These are phyloP conservation scores for Extremus antarcticus DNA, from an alignment of 495 filamentous ascomycete species.

Conservation along the genomic window DNA sequence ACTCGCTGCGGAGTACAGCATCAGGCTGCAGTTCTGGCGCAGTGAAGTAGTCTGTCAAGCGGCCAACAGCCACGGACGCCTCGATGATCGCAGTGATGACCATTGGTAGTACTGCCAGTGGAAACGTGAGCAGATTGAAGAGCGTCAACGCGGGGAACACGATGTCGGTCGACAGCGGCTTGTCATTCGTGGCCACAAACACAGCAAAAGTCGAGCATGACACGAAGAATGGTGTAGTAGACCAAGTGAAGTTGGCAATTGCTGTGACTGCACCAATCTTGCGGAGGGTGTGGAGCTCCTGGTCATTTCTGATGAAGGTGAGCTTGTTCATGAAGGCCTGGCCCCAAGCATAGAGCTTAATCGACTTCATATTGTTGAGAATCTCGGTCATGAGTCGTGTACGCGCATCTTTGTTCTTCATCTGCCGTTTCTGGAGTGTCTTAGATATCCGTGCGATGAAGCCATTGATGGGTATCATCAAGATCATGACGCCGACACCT, in stretches of 20 bases:
- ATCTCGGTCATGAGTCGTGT: conserved; percentile 95
- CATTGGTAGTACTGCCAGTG: conserved; percentile 89
- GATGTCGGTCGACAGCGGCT: conserved; percentile 81
- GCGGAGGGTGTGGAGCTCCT: conserved; percentile 86
- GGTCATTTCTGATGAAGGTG: conserved; percentile 86
- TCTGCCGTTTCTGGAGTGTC: conserved; percentile 84
- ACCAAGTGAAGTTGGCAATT: conserved; percentile 96
- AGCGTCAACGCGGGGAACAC: conserved; percentile 90
- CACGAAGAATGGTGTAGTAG: conserved; percentile 97
- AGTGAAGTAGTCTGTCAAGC: conserved; percentile 73
- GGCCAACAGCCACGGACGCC: conserved; percentile 79
- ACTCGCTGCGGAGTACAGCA: conserved; percentile 57
- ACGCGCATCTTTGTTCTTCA: conserved; percentile 97
- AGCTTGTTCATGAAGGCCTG: conserved; percentile 95
- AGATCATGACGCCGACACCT: conserved; percentile 89
- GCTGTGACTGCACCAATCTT: conserved; percentile 92
- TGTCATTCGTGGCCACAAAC: conserved; percentile 72
- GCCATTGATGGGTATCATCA: conserved; percentile 97
- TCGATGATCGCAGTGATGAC: conserved; percentile 96
- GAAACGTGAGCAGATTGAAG: conserved; percentile 91
- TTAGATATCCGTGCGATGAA: conserved; percentile 90
- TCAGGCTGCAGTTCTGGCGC: conserved; percentile 86
- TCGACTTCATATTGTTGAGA: conserved; percentile 97
- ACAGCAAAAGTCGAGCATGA: conserved; percentile 95
- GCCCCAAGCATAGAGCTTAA: conserved; percentile 98